Evolutionary conservation across 768 basidiomycete genomes (phyloP).

Genomic region (Tricholomella constricta): DNA sequence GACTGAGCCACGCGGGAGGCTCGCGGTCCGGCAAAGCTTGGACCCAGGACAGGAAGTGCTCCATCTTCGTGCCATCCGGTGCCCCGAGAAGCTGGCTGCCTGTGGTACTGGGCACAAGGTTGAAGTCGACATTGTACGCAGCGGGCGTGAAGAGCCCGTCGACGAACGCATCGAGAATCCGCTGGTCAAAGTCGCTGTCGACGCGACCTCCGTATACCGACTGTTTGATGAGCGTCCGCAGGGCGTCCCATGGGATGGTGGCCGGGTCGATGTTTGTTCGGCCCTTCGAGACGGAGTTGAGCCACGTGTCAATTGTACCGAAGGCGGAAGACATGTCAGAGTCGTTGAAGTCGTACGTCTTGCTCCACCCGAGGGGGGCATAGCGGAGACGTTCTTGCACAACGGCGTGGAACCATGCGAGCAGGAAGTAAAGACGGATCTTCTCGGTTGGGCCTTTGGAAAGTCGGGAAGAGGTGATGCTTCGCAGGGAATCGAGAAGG

Average conservation of each 20-base stretch:
- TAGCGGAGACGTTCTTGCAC: conserved; percentile 97
- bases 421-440: conserved; percentile 88
- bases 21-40: conserved; percentile 87
- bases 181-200: conserved; percentile 95
- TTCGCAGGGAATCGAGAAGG: conserved; percentile 83
- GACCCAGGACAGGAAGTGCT: conserved; percentile 91
- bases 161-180: conserved; percentile 90
- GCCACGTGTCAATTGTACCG: conserved; percentile 90
- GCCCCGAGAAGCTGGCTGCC: conserved; percentile 61
- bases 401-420: conserved; percentile 99
- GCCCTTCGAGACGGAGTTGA: conserved; percentile 78
- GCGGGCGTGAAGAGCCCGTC: conserved; percentile 83
- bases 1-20: conserved; percentile 91
- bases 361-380: conserved; percentile 95
- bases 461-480: conserved; percentile 70
- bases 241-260: conserved; percentile 91
- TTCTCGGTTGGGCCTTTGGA: conserved; percentile 91
- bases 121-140: conserved; percentile 94
- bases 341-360: conserved; percentile 98
- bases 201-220: conserved; percentile 94
- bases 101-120: conserved; percentile 69
- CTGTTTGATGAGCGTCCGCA: conserved; percentile 92
- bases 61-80: conserved; percentile 92
- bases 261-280: conserved; percentile 91
- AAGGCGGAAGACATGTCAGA: conserved; percentile 95